Evolutionary conservation across 768 basidiomycete genomes (phyloP), one percentile per base, ranked within the genome.

Genomic region (Rhodosporidiobolus sp.): DNA sequence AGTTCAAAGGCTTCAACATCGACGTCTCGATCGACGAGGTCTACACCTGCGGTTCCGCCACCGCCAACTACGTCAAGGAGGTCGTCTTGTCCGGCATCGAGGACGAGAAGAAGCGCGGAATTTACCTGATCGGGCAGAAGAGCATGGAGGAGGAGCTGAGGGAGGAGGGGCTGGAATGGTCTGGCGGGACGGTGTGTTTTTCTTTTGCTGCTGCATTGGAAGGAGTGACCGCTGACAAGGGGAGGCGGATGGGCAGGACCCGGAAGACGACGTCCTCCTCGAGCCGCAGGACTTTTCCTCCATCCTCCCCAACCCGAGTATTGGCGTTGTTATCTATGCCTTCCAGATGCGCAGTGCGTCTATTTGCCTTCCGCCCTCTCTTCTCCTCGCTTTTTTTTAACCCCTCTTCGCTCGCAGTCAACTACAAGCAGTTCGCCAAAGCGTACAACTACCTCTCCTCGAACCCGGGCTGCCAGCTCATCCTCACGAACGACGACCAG

Each of bases 51-150:
- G 94, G 93, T 4, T 94, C 90, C 72, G 89, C 89, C 1, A 83
- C 89, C 14, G 89, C 89, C 0, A 86, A 88, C 45, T 89, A 96
- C 81, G 82, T 97, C 26, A 92, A 91, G 0, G 87, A 90, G 45
- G 89, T 94, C 24, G 83, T 94, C 76, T 45, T 76, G 6, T 72
- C 75, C 10, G 16, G 26, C 14, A 32, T 69, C 20, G 19, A 84
- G 92, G 89, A 90, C 72, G 92, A 24, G 90, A 89, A 80, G 85
- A 89, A 79, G 90, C 94, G 83, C 90, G 90, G 57, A 80, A 92
- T 94, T 24, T 98, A 94, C 82, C 91, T 97, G n/a, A 90, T 98
- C 73, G 95, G 95, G 9, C 89, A 90, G 87, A 80, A 83, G 32
- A 94, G 93, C 0, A 82, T 98, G 45, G 94, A 97, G 82, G 90